A percentile compares a stretch with the other conserved stretches of the same genome.
Conservation (phyloP, 768 basidiomycete genomes). For the Suillus decipiens region DNA sequence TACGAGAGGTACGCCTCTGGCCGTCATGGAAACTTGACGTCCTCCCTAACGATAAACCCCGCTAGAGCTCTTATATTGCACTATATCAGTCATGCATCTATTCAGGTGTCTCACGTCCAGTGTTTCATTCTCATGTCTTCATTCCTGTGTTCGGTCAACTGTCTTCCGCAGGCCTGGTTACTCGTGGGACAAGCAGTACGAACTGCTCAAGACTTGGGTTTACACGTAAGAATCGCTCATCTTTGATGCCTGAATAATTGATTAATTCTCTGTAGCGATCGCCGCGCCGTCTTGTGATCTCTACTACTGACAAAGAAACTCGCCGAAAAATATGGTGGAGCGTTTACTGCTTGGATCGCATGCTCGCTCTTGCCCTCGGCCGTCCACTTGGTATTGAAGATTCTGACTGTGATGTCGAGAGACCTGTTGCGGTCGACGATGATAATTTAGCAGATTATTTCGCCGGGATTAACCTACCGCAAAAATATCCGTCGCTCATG, state of each 20-base stretch:
- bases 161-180: slow-evolving; percentile 93
- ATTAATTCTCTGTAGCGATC: slow-evolving; percentile 60
- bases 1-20: slow-evolving; percentile 71
- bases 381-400: slow-evolving; percentile 89
- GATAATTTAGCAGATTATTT: slow-evolving; percentile 73
- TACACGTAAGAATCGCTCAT: slow-evolving; percentile 68
- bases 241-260: slow-evolving; percentile 12
- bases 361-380: slow-evolving; percentile 89
- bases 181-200: slow-evolving; percentile 89
- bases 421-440: slow-evolving; percentile 84
- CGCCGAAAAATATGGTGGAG: slow-evolving; percentile 94
- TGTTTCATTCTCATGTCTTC: slow-evolving; percentile 87
- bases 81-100: slow-evolving; percentile 88
- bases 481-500: slow-evolving; percentile 71
- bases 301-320: slow-evolving; percentile 83
- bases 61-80: slow-evolving; percentile 83
- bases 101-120: slow-evolving; percentile 85
- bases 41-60: slow-evolving; percentile 8
- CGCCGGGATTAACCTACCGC: slow-evolving; percentile 57
- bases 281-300: slow-evolving; percentile 68
- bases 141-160: slow-evolving; percentile 90
- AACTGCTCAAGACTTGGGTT: slow-evolving; percentile 86
- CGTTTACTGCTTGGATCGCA: slow-evolving; percentile 86
- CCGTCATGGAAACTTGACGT: slow-evolving; percentile 5
- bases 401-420: slow-evolving; percentile 86